A percentile compares a stretch with the other conserved stretches of the same genome.
phyloP scores from a whole-genome alignment of 176 grass and related monocot species.

The Carex scoparia region DNA sequence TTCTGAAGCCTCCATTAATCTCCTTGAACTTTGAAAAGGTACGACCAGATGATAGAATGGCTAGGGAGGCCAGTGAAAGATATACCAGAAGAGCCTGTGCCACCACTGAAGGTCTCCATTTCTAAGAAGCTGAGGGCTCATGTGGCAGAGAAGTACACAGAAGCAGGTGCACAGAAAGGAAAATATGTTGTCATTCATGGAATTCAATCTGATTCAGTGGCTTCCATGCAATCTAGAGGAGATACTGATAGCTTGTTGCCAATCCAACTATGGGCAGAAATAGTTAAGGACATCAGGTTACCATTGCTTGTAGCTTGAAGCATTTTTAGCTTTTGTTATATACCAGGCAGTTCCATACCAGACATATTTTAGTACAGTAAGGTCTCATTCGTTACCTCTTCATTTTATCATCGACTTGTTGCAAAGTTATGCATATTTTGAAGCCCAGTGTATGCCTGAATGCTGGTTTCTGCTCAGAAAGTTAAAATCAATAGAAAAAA shows the following conservation, averaged over 20 bases:
- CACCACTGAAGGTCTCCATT: constrained; percentile 68
- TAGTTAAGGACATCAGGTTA: constrained; percentile 64
- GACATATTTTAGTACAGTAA: not conserved
- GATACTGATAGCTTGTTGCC: constrained; percentile 78
- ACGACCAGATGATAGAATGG: constrained; percentile 75
- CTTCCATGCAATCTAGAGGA: constrained; percentile 72
- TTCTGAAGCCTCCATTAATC: not conserved
- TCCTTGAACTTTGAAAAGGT: constrained; percentile 38
- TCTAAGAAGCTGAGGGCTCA: constrained; percentile 73
- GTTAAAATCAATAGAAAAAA: not conserved
- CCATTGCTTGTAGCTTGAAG: constrained; percentile 6
- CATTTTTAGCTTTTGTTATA: not conserved
- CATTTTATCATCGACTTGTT: not conserved
- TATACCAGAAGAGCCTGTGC: constrained; percentile 48
- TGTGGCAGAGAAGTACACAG: constrained; percentile 61
- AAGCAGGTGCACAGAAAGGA: constrained; percentile 59
- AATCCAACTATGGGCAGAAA: constrained; percentile 58
- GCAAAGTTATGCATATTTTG: not conserved
- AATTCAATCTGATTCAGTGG: constrained; percentile 74
- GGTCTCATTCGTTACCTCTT: not conserved
- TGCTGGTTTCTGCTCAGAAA: not conserved
- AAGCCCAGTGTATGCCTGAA: not conserved
- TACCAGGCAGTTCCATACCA: not conserved
- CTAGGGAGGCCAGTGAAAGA: constrained; percentile 52
- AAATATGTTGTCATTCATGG: constrained; percentile 78